Base-by-base conservation (phyloP, 306 rosid species). In the Arachis stenosperma region DNA sequence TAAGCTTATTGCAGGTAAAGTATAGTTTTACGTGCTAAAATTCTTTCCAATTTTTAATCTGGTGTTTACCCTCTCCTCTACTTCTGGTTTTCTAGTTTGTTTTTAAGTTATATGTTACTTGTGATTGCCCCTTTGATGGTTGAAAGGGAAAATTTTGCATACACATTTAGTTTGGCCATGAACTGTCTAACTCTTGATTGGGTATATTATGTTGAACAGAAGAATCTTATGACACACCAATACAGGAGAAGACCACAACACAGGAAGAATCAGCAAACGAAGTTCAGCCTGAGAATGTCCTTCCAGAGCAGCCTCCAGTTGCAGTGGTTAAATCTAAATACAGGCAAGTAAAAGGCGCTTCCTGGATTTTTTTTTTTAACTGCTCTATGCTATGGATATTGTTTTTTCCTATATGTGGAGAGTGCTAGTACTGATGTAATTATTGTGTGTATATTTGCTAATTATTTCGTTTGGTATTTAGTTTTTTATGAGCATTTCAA, bases 311-410 rank as follows among this genome's bases (percentile, higher is more conserved):
- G 77, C 79, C 78, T 22, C 50, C 70, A 50, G 77, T 59, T 54
- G 52, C 72, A 36, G 29, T 86, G 55, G 61, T 79, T 77, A 92
- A 87, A 81, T 97, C 96, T 46, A 90, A 86, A 70, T 92, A 78
- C 84, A 90, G 97, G 98, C 86, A 43, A 51, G 85, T 81, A 8
- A 52, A 14, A 8, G 8, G 29, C 29, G 37, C 37, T 33, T 33
- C 5, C 6, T 40, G 46, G 54, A 30, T 65, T 53, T 36, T 14
- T 33, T 12, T 22, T 63, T 55, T 42, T 67, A 43, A 15, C 9
- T 75, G 50, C 44, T 33, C 60, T 67, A 60, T 39, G 52, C 61
- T 48, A 8, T 41, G 59, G 29, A 33, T 62, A 27, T 66, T 52
- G 3, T 46, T 78, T 33, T 33, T 33, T 2, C 37, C 68, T 8